Evolutionary conservation across 192 early-diverging fungal genomes (phyloP).

Genomic region (Coemansia pectinata): DNA sequence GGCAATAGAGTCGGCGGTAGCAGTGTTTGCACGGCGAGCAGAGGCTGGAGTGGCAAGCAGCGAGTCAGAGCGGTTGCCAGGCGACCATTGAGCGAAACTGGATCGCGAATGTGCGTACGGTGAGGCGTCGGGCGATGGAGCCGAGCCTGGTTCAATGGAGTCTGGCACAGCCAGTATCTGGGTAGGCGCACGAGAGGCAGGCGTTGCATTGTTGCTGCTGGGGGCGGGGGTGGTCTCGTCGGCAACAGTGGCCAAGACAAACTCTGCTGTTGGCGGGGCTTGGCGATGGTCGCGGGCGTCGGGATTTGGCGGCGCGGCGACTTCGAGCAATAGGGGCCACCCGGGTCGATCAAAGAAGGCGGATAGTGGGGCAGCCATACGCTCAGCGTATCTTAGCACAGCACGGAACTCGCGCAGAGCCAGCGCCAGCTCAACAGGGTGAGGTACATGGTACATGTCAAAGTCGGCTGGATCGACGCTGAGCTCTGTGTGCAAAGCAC

Average conservation of each 20-base stretch:
- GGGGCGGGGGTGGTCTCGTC: slow-evolving; percentile 15
- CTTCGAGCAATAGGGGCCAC: slow-evolving; percentile 41
- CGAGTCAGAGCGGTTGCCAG: slow-evolving; percentile 12
- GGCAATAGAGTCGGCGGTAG: background rate
- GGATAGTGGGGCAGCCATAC: slow-evolving; percentile 38
- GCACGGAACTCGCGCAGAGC: slow-evolving; percentile 52
- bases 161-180: background rate
- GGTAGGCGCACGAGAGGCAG: background rate
- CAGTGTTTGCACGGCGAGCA: background rate
- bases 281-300: background rate
- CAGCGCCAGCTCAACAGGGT: slow-evolving; percentile 48
- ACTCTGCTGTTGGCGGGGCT: slow-evolving; percentile 25
- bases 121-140: background rate
- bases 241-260: slow-evolving; percentile 49
- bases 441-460: slow-evolving; percentile 40
- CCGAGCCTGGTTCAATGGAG: slow-evolving; percentile 1
- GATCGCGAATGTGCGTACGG: background rate
- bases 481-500: slow-evolving; percentile 46
- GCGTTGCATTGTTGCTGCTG: background rate
- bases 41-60: slow-evolving; percentile 20
- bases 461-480: slow-evolving; percentile 47
- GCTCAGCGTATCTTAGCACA: slow-evolving; percentile 50
- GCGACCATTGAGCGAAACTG: background rate
- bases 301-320: slow-evolving; percentile 6
- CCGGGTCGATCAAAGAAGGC: slow-evolving; percentile 47